Base-by-base conservation (phyloP, 257 asterid genomes). In the Jasminum sambac region DNA sequence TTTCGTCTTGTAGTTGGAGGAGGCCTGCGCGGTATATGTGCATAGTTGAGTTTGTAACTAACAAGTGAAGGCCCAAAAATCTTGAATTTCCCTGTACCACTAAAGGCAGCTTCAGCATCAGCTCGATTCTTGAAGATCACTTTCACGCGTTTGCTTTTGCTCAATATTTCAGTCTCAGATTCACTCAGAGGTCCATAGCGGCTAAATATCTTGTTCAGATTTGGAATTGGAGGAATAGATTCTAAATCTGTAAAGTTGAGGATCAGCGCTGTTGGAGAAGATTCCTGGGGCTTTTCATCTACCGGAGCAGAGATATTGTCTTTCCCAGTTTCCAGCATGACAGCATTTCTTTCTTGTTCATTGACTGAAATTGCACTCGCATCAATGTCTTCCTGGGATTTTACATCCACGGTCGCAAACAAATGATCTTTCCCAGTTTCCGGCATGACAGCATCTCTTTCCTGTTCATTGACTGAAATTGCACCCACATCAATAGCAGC, bases 31-130 rank as follows among this genome's bases (percentile, higher is more conserved):
- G 79, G 79, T 37, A 70, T n/a, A 30, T 82, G 77, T n/a, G 41
- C 74, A 66, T 80, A 85, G 26, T 77, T 60, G 41, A 89, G 96
- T 69, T 82, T 79, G 66, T 89, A 89, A 63, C 95, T 86, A 69
- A 83, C 40, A 26, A 92, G 98, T 2, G 96, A 75, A 12, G 86
- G 87, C 39, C 98, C 96, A 70, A 89, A 89, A 14, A 79, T 81
- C 65, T 86, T 81, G 26, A 78, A 89, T 70, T 89, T 89, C 66
- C 96, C 94, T 0, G 90, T 64, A 57, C 86, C 82, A 82, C 94
- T 89, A 70, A 82, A 89, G 67, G 96, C 96, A 77, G 82, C 76
- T 46, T 88, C 94, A 17, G 96, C 98, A 66, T 89, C 90, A 0
- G 71, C 72, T 1, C 75, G 72, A 70, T 78, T 88, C 86, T 76